Base-by-base conservation (phyloP, 1,284 basidiomycete species). In the Ustilago shanxiensis region DNA sequence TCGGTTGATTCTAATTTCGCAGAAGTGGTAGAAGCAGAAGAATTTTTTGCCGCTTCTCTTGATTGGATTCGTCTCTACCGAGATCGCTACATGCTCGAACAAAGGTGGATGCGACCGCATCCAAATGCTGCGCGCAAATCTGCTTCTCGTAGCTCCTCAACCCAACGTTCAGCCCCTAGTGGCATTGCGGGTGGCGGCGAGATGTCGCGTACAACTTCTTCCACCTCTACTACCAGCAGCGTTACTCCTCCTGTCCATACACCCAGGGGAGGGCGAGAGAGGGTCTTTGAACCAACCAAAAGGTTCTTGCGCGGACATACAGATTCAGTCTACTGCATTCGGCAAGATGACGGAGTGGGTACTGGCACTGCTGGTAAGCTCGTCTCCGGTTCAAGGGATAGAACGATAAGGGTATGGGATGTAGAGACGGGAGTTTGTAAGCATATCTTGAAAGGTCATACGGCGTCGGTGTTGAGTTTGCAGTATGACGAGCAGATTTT, bases 371-470 rank as follows among this genome's bases (percentile, higher is more conserved):
- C 59, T 14, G 76, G 77, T 1, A 69, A 66, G 31, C 65, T 83
- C 28, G 73, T 81, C 1, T 79, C 78, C 16, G 80, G 80, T 28
- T 81, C 79, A 9, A 28, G 79, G 7, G 81, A 83, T 26, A 24
- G 74, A 1, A 77, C 79, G 28, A 77, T 83, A 57, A 54, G 74
- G 6, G 68, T 83, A 16, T 83, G 81, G 81, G 80, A 83, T 57
- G 72, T 61, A 2, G 71, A 75, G 28, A 77, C 68, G 28, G 68
- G 71, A 18, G 20, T 59, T 10, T 80, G 78, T 56, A 58, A 68
- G 45, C 65, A 71, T 45, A 73, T 79, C 10, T 55, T 83, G 4
- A 56, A 61, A n/a, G 81, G 79, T 2, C 80, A 83, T 45, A 49
- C 56, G 3, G 80, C 70, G 1, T 79, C 76, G 29, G 81, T 82